Evolutionary conservation across 2,329 filamentous ascomycete genomes (phyloP).

Genomic region (Colletotrichum trifolii): DNA sequence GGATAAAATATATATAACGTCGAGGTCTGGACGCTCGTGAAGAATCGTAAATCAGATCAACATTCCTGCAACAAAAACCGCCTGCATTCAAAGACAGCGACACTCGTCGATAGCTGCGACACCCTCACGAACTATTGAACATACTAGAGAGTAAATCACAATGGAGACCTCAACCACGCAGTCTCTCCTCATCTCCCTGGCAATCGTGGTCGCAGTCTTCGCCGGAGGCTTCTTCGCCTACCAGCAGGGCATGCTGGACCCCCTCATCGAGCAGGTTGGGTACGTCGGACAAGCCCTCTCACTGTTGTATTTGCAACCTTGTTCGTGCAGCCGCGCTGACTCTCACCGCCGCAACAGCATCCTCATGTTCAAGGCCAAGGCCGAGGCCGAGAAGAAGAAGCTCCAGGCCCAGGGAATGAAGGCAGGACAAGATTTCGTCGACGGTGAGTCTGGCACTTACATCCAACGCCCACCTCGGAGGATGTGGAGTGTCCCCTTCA

Average conservation of each 20-base stretch:
- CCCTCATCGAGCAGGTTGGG: slow-evolving; percentile 50
- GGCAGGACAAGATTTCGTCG: slow-evolving; percentile 51
- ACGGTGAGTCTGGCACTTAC: slow-evolving; percentile 41
- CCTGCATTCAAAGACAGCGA: too few species aligned
- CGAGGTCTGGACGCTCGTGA: too few species aligned
- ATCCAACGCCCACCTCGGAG: not conserved
- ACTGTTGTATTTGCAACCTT: not conserved
- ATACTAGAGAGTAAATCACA: not conserved
- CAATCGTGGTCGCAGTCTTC: slow-evolving; percentile 43
- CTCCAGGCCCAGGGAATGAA: slow-evolving; percentile 51
- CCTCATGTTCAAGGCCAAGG: slow-evolving; percentile 53
- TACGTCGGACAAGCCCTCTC: slow-evolving; percentile 3
- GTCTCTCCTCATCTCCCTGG: slow-evolving; percentile 42
- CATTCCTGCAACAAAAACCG: not conserved
- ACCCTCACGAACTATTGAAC: not conserved
- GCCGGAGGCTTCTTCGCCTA: slow-evolving; percentile 49
- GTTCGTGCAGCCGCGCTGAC: not conserved
- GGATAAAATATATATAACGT: too few species aligned
- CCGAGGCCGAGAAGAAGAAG: slow-evolving; percentile 52
- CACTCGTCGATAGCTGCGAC: too few species aligned
- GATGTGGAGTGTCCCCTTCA: not conserved
- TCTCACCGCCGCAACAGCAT: slow-evolving; percentile 36
- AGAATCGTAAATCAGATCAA: not conserved
- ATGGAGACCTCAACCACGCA: slow-evolving; percentile 35
- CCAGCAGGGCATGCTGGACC: slow-evolving; percentile 50